Evolutionary conservation across 306 rosid species (phyloP), one percentile per base, ranked within the genome.

Genomic region (Oemleria cerasiformis): DNA sequence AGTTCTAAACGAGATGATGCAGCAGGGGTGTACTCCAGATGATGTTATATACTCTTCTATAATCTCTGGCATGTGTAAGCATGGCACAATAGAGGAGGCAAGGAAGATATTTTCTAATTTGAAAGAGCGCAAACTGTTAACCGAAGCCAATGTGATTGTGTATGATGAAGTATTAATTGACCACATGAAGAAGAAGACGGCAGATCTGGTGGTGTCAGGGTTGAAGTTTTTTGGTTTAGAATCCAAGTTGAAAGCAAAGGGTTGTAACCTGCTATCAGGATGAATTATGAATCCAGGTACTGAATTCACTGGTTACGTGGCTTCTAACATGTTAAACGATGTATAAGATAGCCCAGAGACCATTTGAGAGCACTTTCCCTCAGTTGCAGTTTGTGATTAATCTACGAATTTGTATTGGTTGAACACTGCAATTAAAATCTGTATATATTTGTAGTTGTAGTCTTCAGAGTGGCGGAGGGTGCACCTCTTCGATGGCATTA

Each of bases 151-250:
- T 60, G 70, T 83, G 45, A 82, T 90, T 25, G 76, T 86, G 51
- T 90, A 86, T 63, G 92, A 88, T 30, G 98, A 93, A 67, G n/a
- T 93, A 11, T 83, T 93, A 44, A 79, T 93, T 66, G 90, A 88
- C 56, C 96, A 93, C 73, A 83, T 79, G 92, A 93, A 93, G 87
- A 87, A 84, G 84, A 90, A 84, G 80, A 87, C 91, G 5, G 88
- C 96, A 34, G 91, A 93, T 70, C 83, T 90, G 85, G 89, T 90
- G 73, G 68, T 86, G 30, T 81, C 85, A 7, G 92, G 97, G 20
- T 74, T 93, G 85, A 93, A 87, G 80, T 90, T 90, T 77, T 90
- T 93, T 68, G 89, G 90, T 80, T 81, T 87, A 63, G 97, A 90
- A 71, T 83, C 92, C 10, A 93, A 88, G 83, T 73, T 93, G 75